Evolutionary conservation across 305 asterid genomes (phyloP), one percentile per base, ranked within the genome.

Genomic region (Plantago lanceolata): DNA sequence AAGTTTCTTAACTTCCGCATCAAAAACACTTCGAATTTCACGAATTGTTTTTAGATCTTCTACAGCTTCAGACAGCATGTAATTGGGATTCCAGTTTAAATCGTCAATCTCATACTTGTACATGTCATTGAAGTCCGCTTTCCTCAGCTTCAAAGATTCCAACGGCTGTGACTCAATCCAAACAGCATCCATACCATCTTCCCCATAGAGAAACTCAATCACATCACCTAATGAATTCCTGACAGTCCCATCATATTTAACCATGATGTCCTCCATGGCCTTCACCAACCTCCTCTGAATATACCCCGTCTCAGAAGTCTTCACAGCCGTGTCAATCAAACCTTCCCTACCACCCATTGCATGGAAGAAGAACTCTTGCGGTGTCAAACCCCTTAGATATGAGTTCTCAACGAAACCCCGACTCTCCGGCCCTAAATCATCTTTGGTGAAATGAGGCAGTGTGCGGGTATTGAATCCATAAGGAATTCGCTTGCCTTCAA

Each of bases 311-410:
- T 93, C 99, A 45, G 99, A 93, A 49, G 99, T 93, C 78, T 93
- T 93, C 76, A 93, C 99, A 3, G 99, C 99, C 50, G 99, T 93
- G 73, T 93, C 99, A 51, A 93, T 93, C 19, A 93, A 89, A 84
- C 99, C 97, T 83, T 93, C 99, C 75, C 99, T 84, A 83, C 99
- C 99, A 75, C 99, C 99, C 99, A 93, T 93, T 54, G 99, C 99
- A 75, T 93, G 99, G 79, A 93, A 93, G 80, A 93, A 93, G 79
- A 93, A 93, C 72, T 93, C 99, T 66, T 90, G 99, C 11, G 97
- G 99, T 31, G 96, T 87, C 85, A 93, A 70, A 52, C 99, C 99
- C 57, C 97, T 85, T 40, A 93, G 88, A 72, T 93, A 93, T 13
- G 99, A 93, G 78, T 93, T 93, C 87, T 90, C 99, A 65, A 93